Base-by-base conservation (phyloP, 2,329 filamentous ascomycete genomes). In the Arthrobotrys megalospora region DNA sequence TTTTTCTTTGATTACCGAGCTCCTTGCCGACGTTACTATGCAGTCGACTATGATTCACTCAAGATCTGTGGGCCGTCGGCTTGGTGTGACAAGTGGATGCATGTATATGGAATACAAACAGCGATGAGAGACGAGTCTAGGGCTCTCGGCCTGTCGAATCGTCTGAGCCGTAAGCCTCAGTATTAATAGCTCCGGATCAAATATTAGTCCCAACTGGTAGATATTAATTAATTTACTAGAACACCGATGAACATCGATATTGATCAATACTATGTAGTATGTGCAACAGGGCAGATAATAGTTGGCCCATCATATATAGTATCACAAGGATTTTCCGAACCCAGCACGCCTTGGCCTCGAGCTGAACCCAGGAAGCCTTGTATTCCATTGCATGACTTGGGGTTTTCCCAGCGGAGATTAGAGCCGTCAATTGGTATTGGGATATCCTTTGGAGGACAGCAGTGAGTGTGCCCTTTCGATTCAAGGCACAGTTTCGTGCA, bases 1-100 rank as follows among this genome's bases (percentile, higher is more conserved):
- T n/a, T n/a, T n/a, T 28, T 45, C n/a, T 43, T 60, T 60, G 36
- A 19, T 48, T 64, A 50, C 67, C 67, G 67, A 71, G 67, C 55
- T 32, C 55, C 3, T 64, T 45, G n/a, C 67, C 55, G 67, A 71
- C 24, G 53, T 53, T 32, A 41, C 12, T 43, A 47, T 63, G 21
- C 38, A 64, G 12, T 45, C 43, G 11, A 43, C 41, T 43, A 43
- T 53, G 34, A 38, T 53, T 70, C 34, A 36, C 38, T 28, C 12
- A 11, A 41, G 19, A 28, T 12, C 34, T 60, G 55, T 43, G 55
- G 55, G 55, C 55, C 55, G 34, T 60, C 55, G 36, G 34, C 52
- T 41, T 58, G 52, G 36, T 60, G 55, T 60, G 55, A 60, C 36
- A 60, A 34, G 38, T 34, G 24, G 28, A 11, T 53, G 50, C 24